A percentile compares a stretch with the other conserved stretches of the same genome.
Conservation (phyloP, 345 rosid genomes). For the Pelargonium nanum region DNA sequence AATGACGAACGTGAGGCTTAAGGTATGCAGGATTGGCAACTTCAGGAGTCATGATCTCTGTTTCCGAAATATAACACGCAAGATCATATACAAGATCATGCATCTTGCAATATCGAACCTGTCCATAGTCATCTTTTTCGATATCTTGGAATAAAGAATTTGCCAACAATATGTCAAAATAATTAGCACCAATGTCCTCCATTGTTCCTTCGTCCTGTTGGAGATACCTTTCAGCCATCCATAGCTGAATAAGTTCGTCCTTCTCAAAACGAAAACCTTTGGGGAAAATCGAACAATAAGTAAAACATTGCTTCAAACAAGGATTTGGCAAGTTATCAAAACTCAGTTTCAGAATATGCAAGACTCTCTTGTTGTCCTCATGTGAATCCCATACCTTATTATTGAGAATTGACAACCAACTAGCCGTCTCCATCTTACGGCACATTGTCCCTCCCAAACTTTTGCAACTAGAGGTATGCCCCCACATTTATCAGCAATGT, state of each 20-base stretch:
- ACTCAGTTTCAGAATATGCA: constrained; percentile 10
- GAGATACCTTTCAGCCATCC: constrained; percentile 25
- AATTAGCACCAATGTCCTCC: constrained; percentile 10
- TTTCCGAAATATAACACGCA: constrained; percentile 13
- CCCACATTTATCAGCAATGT: neutral
- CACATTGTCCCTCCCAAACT: constrained; percentile 9
- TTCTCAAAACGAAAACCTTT: constrained; percentile 7
- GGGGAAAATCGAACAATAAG: constrained; percentile 15
- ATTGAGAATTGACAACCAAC: too few relatives aligned
- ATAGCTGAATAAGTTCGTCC: constrained; percentile 11
- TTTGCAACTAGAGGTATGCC: constrained; percentile 20
- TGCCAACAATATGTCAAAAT: neutral
- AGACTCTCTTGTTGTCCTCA: neutral
- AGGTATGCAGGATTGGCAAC: too few relatives aligned
- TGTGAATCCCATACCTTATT: constrained; percentile 8
- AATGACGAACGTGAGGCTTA: neutral
- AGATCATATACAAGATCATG: constrained; percentile 21
- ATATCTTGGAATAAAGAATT: constrained; percentile 15
- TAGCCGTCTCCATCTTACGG: too few relatives aligned
- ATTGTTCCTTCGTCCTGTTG: neutral
- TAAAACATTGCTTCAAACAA: constrained; percentile 18
- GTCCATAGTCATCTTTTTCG: neutral
- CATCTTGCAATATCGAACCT: constrained; percentile 8
- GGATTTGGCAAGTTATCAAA: constrained; percentile 17
- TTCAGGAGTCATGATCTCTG: neutral